Percentiles rank a stretch among this genome's conserved stretches.
Conservation (phyloP, 169 alveolate genomes). For the Plasmodium knowlesi region DNA sequence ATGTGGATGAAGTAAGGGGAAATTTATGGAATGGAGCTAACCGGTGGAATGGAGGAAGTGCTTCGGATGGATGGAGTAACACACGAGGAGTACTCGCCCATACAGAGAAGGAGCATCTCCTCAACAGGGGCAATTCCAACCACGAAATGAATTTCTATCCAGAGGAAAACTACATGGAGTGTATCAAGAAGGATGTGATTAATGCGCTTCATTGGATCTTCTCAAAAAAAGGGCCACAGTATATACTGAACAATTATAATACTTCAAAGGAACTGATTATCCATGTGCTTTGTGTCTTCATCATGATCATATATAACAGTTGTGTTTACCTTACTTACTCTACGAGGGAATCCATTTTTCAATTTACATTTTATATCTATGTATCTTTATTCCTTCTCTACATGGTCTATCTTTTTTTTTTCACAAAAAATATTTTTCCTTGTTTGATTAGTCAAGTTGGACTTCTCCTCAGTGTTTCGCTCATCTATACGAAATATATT, state of each 20-base stretch:
- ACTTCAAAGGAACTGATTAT: neutral
- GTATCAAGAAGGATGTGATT: conserved; percentile 15
- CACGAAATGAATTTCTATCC: neutral
- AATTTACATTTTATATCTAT: neutral
- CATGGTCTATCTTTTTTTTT: conserved; percentile 3
- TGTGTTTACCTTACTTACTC: neutral
- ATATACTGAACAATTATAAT: conserved; percentile 23
- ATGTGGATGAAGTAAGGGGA: neutral
- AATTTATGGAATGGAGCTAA: neutral
- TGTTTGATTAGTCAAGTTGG: conserved; percentile 8
- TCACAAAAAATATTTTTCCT: conserved; percentile 12
- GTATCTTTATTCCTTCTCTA: neutral
- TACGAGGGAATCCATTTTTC: neutral
- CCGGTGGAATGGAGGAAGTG: neutral
- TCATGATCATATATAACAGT: neutral
- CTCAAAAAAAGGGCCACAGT: conserved; percentile 23
- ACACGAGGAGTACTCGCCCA: neutral
- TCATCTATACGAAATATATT: conserved; percentile 24
- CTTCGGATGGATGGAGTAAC: neutral
- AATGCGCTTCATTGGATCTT: conserved; percentile 17
- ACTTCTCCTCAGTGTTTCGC: neutral
- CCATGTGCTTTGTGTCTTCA: neutral
- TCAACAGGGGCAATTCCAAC: neutral
- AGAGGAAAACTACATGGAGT: neutral
- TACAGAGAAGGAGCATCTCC: neutral